phyloP scores from a whole-genome alignment of 305 asterid genomes.

The Withania somnifera region DNA sequence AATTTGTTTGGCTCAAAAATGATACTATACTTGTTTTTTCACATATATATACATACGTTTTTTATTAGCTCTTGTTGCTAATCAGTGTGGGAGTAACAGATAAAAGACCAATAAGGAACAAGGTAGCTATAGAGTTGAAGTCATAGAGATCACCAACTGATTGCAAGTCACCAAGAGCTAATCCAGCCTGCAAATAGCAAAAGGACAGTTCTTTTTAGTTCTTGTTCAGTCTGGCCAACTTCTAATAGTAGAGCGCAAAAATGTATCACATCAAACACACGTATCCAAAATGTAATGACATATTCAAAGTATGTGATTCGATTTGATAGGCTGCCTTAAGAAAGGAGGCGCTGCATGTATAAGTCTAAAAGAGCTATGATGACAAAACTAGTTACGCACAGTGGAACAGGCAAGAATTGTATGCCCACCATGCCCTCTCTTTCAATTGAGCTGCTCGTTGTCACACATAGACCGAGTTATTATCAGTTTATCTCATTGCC shows the following conservation, averaged over 20 bases:
- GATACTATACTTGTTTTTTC: no score
- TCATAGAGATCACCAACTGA: constrained; percentile 83
- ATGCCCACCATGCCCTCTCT: no score
- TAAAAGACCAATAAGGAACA: constrained; percentile 69
- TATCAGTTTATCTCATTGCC: neutral
- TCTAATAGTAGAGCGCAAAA: neutral
- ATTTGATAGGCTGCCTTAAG: no score
- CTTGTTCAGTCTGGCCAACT: neutral
- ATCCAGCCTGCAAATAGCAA: constrained; percentile 54
- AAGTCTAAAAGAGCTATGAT: no score
- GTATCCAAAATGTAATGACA: neutral
- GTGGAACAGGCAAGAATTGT: no score
- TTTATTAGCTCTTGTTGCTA: constrained; percentile 35
- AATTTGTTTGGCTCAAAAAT: no score
- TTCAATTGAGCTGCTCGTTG: no score
- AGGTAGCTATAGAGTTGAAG: constrained; percentile 59
- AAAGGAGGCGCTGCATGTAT: no score
- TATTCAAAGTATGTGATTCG: no score
- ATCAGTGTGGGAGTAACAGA: constrained; percentile 61
- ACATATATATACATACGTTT: no score
- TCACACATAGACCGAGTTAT: neutral
- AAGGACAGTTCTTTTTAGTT: no score
- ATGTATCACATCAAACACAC: neutral
- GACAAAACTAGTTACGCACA: no score
- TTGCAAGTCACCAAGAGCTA: constrained; percentile 72